Evolutionary conservation across 768 basidiomycete genomes (phyloP).

Genomic region (Heimioporus sp.): DNA sequence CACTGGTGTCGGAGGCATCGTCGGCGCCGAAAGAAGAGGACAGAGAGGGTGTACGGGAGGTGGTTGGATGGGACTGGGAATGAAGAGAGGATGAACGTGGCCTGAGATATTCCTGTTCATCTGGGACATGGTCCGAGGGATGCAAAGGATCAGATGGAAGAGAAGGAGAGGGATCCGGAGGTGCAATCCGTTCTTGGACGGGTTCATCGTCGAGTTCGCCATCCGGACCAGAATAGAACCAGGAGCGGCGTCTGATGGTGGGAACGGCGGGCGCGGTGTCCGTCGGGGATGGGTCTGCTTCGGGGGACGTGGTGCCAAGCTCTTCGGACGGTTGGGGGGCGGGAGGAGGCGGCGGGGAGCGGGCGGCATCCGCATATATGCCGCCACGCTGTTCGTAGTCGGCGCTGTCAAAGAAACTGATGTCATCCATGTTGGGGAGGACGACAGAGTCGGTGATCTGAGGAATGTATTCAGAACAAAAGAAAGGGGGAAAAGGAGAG

Average conservation of each 20-base stretch:
- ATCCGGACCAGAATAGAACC: slow-evolving; percentile 50
- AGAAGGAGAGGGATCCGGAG: slow-evolving; percentile 35
- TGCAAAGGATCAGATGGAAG: slow-evolving; percentile 8
- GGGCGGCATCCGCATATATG: slow-evolving; percentile 79
- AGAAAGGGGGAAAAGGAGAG: slow-evolving; percentile 25
- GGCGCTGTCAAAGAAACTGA: slow-evolving; percentile 87
- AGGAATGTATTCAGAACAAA: slow-evolving; percentile 56
- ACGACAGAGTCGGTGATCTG: slow-evolving; percentile 95
- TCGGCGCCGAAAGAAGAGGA: slow-evolving; percentile 34
- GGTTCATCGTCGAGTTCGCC: slow-evolving; percentile 30
- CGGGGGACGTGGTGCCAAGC: slow-evolving; percentile 7
- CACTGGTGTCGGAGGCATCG: slow-evolving; percentile 31
- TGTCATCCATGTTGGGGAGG: slow-evolving; percentile 97
- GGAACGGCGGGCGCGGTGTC: slow-evolving; percentile 22
- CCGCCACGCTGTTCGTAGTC: slow-evolving; percentile 73
- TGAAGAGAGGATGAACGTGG: slow-evolving; percentile 42
- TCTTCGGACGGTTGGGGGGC: too few relatives aligned
- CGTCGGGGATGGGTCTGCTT: slow-evolving; percentile 19
- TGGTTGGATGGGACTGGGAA: slow-evolving; percentile 32
- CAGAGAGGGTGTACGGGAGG: slow-evolving; percentile 35
- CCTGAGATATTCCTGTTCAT: slow-evolving; percentile 13
- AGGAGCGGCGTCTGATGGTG: slow-evolving; percentile 46
- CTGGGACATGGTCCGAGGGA: slow-evolving; percentile 20
- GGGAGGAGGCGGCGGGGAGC: slow-evolving; percentile 20
- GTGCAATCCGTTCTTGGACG: slow-evolving; percentile 26